Base-by-base conservation (phyloP, 495 filamentous ascomycete genomes). In the Penicillium subrubescens region DNA sequence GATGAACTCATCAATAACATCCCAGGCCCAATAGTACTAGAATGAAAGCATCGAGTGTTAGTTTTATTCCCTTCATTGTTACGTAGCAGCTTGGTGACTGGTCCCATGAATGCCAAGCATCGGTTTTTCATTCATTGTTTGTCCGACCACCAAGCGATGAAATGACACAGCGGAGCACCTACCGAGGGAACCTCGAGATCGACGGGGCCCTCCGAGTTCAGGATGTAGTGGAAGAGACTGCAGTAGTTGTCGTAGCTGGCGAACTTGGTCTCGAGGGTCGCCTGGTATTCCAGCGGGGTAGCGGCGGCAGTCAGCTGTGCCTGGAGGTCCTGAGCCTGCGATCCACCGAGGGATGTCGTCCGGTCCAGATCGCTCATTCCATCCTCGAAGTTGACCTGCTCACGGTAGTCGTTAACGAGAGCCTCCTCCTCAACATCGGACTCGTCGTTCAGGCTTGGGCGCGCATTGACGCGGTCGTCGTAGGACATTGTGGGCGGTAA, bases 1-100 rank as follows among this genome's bases (percentile, higher is more conserved):
- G 80, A 99, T 98, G 82, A 99, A 99, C 75, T 99, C 95, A 73
- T 99, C 95, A 78, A 99, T 98, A 63, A 97, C 96, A 81, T 99
- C 95, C 95, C 96, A 99, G 19, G 95, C 96, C 95, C 95, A 99
- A 82, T 93, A 97, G 80, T 97, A 94, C 95, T 99, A 79, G 78
- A 59, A 5, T 35, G 48, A 60, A 39, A 54, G 55, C 58, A 51
- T 25, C 14, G 25, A 39, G 19, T 29, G 48, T 68, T 72, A 62
- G 67, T 66, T 51, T 25, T 25, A 11, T 19, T 7, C 31, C 51
- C 3, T 62, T 59, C 39, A n/a, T 7, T 12, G 14, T 35, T 31
- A 31, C 33, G 11, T 35, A 19, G 31, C 51, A 44, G 17, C 11
- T 48, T 17, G 8, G 29, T 43, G 17, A 46, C 41, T 35, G 57